phyloP scores from a whole-genome alignment of 2,329 filamentous ascomycete genomes.

The Sarocladium oryzae region DNA sequence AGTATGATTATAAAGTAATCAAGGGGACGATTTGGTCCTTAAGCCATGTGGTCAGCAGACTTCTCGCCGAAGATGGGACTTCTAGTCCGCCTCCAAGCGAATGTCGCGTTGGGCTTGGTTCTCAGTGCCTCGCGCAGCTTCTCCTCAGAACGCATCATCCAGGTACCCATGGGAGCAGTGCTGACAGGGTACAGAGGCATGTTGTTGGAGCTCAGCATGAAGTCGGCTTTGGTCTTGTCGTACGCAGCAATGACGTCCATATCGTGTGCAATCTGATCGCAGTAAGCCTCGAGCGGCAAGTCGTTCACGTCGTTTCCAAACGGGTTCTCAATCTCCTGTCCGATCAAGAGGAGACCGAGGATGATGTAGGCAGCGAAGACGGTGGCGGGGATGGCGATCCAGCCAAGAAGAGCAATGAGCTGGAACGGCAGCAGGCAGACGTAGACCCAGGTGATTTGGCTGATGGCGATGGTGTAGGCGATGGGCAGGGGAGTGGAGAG shows the following conservation, averaged over 20 bases:
- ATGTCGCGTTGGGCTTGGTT: constrained; percentile 32
- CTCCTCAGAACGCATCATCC: constrained; percentile 35
- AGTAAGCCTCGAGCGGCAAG: constrained; percentile 69
- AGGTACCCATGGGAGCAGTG: constrained; percentile 28
- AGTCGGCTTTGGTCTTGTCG: constrained; percentile 27
- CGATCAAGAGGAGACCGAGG: constrained; percentile 66
- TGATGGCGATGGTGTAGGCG: constrained; percentile 78
- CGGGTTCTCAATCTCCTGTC: constrained; percentile 77
- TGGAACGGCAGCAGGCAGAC: constrained; percentile 78
- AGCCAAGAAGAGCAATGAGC: constrained; percentile 55
- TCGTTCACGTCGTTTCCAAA: constrained; percentile 83
- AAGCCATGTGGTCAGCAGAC: constrained; percentile 12
- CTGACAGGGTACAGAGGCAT: constrained; percentile 52
- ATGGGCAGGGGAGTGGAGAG: constrained; percentile 76
- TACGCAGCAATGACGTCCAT: constrained; percentile 64
- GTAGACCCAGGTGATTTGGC: constrained; percentile 82
- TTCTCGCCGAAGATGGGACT: background rate
- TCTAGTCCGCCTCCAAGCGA: constrained; percentile 22
- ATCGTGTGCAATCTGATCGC: constrained; percentile 66
- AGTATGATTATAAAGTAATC: background rate
- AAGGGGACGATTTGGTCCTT: background rate
- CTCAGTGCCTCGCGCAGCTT: constrained; percentile 32
- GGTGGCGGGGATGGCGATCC: constrained; percentile 73
- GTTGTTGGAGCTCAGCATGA: constrained; percentile 33
- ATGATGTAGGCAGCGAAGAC: constrained; percentile 74